Base-by-base conservation (phyloP, 164 flowering plant genomes). In the Cinnamomum micranthum region DNA sequence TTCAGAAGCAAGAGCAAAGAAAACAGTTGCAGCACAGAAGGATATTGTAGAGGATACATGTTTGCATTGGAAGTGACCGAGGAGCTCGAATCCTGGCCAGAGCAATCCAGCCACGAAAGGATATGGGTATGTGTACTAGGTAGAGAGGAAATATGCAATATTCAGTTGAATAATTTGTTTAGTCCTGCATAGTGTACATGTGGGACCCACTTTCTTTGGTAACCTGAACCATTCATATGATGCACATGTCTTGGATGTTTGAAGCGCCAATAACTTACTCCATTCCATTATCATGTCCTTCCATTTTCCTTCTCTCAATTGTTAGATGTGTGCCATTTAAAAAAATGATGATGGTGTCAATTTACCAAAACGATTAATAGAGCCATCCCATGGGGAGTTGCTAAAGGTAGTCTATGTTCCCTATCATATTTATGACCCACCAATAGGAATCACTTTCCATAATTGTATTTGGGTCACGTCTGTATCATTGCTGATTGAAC, bases 61-160 rank as follows among this genome's bases (percentile, higher is more conserved):
- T 91, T 87, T 79, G 88, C 90, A 25, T 59, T 91, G 75, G 78
- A 87, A 78, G 93, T 91, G 19, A 91, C 91, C 6, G 87, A 89
- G 78, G 95, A 87, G 83, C 88, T 85, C 25, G 92, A 83, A 20
- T 66, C 71, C 68, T 91, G 95, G 95, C 90, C 95, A 19, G 92
- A 91, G 82, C 85, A 85, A 75, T 79, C 76, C 73, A 83, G 80
- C 70, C 85, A 79, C 13, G 74, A 76, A 3, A 83, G 93, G 77
- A 85, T 77, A 86, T 91, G 95, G 95, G 93, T 89, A 9, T 76
- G 89, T 82, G 70, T 76, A 1, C 75, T 17, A 7, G 27, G 4
- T 50, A 50, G n/a, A 55, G 60, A 55, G n/a, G 60, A 55, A 55
- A 55, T 52, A 13, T 17, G 19, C 59, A 52, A 31, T 6, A 10